Conservation (phyloP, 2,329 filamentous ascomycete species). For the Pyricularia sp. region DNA sequence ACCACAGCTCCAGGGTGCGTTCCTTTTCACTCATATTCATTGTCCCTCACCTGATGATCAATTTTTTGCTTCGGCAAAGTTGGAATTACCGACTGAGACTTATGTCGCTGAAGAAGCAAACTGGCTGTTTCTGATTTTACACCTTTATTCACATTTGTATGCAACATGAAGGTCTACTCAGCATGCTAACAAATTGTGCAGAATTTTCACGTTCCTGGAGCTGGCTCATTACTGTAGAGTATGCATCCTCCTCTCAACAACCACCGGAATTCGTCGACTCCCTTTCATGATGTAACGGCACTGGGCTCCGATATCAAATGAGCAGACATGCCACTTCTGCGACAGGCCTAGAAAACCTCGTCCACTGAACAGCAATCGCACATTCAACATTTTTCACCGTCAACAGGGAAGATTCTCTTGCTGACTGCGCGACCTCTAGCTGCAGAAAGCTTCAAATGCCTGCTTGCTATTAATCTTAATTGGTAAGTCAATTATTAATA, state of each 20-base stretch:
- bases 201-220: not conserved
- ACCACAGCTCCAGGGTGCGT: not conserved
- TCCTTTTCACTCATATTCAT: constrained; percentile 6
- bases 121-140: constrained; percentile 71
- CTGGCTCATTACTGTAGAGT: not conserved
- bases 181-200: not conserved
- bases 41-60: constrained; percentile 49
- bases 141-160: constrained; percentile 8
- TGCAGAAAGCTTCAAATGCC: not conserved
- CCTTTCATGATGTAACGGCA: constrained; percentile 76
- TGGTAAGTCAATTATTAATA: constrained; percentile 9
- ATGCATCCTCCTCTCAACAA: not conserved
- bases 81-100: constrained; percentile 94
- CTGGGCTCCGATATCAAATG: constrained; percentile 87
- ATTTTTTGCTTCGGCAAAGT: constrained; percentile 62
- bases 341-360: constrained; percentile 99
- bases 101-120: constrained; percentile 63
- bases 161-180: not conserved
- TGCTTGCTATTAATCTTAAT: not conserved
- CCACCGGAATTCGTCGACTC: constrained; percentile 8
- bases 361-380: constrained; percentile 61
- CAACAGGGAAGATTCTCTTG: not conserved
- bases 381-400: not conserved
- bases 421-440: not conserved
- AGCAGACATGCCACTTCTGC: constrained; percentile 80